Percentiles rank a stretch among this genome's conserved stretches.
Conservation (phyloP, 2,329 filamentous ascomycete species). For the Fusarium illudens region DNA sequence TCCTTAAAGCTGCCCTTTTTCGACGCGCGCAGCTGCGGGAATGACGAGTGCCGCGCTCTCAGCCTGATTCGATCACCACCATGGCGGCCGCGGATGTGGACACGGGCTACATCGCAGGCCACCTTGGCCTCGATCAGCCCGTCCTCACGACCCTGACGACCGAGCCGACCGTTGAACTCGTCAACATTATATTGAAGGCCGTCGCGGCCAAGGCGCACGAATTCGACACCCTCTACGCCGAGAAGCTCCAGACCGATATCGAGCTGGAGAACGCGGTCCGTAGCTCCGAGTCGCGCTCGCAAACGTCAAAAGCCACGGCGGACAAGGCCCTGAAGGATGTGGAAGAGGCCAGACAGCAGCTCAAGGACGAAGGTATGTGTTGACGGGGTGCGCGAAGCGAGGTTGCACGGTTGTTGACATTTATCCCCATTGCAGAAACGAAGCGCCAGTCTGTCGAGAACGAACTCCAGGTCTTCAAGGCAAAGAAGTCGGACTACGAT, state of each 20-base stretch:
- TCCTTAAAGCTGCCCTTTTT: neutral
- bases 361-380: slow-evolving; percentile 79
- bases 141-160: slow-evolving; percentile 69
- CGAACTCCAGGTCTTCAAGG: slow-evolving; percentile 80
- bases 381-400: slow-evolving; percentile 5
- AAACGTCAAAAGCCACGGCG: slow-evolving; percentile 80
- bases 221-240: slow-evolving; percentile 80
- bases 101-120: slow-evolving; percentile 75
- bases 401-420: slow-evolving; percentile 15
- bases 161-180: slow-evolving; percentile 79
- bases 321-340: slow-evolving; percentile 87
- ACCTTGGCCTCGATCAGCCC: slow-evolving; percentile 73
- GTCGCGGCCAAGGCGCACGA: slow-evolving; percentile 83
- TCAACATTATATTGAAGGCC: slow-evolving; percentile 76
- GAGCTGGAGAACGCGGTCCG: slow-evolving; percentile 92
- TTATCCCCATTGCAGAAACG: slow-evolving; percentile 66
- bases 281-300: slow-evolving; percentile 81
- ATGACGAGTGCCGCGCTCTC: slow-evolving; percentile 40
- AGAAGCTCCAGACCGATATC: slow-evolving; percentile 89
- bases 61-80: slow-evolving; percentile 41
- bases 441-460: slow-evolving; percentile 78
- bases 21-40: slow-evolving; percentile 32
- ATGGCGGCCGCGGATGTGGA: slow-evolving; percentile 66
- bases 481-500: slow-evolving; percentile 76
- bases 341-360: slow-evolving; percentile 80